Percentiles rank a stretch among this genome's conserved stretches.
Conservation (phyloP, 805 yeast genomes). For the Candida berthetii region DNA sequence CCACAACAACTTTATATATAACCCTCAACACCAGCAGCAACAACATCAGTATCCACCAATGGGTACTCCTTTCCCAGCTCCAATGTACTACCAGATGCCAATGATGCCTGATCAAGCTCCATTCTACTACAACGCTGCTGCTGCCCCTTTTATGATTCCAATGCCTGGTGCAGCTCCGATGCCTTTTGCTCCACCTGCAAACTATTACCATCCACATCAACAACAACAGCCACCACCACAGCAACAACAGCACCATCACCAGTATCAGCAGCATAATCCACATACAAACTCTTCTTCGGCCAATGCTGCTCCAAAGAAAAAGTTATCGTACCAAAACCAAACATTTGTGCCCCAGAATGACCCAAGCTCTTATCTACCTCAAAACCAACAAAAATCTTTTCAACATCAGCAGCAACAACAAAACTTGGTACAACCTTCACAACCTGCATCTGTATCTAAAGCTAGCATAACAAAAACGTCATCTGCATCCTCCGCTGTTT, state of each 20-base stretch:
- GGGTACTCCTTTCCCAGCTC: not conserved
- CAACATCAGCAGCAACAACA: not conserved
- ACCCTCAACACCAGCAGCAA: slow-evolving; percentile 2
- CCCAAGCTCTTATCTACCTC: slow-evolving; percentile 1
- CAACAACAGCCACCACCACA: slow-evolving; percentile 1
- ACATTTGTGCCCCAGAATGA: slow-evolving; percentile 3
- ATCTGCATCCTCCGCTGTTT: not conserved
- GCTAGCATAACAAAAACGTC: not conserved
- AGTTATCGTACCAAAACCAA: not conserved
- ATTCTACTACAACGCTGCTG: no score
- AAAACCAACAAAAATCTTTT: not conserved
- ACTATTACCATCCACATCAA: slow-evolving; percentile 1
- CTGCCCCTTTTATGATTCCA: not conserved
- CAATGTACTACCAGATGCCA: not conserved
- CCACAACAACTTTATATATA: not conserved
- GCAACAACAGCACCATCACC: slow-evolving; percentile 2
- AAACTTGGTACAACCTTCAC: not conserved
- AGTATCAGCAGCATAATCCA: not conserved
- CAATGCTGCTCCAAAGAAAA: not conserved
- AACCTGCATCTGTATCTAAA: not conserved
- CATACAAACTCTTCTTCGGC: not conserved
- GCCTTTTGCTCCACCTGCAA: not conserved
- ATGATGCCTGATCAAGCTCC: no score
- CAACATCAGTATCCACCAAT: slow-evolving; percentile 1
- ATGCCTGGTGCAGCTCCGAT: slow-evolving; percentile 1